These are phyloP conservation scores for Lactarius indigo DNA, from an alignment of 768 basidiomycete species.

Conservation along the genomic window DNA sequence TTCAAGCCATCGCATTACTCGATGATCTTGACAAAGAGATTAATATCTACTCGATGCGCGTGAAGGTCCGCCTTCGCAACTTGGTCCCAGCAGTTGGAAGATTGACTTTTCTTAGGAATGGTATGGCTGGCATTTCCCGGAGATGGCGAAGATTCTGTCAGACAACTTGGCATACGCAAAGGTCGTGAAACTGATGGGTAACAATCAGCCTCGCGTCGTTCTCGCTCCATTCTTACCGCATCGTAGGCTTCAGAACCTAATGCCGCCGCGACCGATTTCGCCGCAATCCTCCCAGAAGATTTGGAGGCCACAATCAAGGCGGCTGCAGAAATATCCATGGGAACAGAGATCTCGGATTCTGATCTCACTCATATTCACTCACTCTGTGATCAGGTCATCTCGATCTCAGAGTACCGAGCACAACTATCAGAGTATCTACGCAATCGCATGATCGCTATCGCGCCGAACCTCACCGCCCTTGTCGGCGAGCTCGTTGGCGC, in stretches of 20 bases:
- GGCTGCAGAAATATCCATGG: conserved; percentile 98
- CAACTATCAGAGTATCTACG: conserved; percentile 96
- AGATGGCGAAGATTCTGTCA: conserved; percentile 96
- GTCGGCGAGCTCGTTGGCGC: conserved; percentile 79
- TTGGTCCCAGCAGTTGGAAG: neutral
- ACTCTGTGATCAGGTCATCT: conserved; percentile 96
- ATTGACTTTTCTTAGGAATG: conserved; percentile 71
- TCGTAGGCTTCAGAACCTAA: conserved; percentile 90
- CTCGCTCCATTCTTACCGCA: conserved; percentile 1
- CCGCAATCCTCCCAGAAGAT: conserved; percentile 92
- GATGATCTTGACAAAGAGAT: conserved; percentile 99
- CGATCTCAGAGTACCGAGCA: conserved; percentile 90
- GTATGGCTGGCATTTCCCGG: conserved; percentile 99
- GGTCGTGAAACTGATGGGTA: conserved; percentile 88
- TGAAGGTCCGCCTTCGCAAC: conserved; percentile 59
- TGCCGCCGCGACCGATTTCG: conserved; percentile 80
- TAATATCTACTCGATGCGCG: conserved; percentile 99
- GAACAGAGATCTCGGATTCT: conserved; percentile 96
- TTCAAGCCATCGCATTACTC: conserved; percentile 95
- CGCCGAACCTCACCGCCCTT: conserved; percentile 89
- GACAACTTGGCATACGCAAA: conserved; percentile 98
- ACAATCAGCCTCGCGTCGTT: conserved; percentile 24
- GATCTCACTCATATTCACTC: conserved; percentile 97
- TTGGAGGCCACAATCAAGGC: conserved; percentile 92
- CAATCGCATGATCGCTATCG: conserved; percentile 97